Conservation (phyloP, 805 yeast genomes). For the Cyberlindnera euphorbiae region DNA sequence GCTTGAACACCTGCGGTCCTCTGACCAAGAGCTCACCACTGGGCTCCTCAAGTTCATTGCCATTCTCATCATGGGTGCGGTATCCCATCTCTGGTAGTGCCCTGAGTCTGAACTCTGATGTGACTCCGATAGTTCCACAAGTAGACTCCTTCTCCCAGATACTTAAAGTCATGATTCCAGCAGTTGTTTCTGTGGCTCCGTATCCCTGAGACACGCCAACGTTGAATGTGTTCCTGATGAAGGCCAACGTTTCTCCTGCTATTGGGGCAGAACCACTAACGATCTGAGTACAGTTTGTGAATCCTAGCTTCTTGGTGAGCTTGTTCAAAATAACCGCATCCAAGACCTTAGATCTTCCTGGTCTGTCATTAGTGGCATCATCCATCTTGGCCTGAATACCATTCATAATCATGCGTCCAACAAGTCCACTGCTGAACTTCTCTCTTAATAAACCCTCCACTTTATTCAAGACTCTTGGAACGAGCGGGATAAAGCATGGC, state of each 20-base stretch:
- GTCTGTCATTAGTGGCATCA: no score
- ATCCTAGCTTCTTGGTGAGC: constrained; percentile 34
- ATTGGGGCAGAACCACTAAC: constrained; percentile 58
- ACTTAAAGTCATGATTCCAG: no score
- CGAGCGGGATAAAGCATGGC: no score
- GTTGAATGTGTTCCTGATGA: constrained; percentile 47
- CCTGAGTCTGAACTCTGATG: constrained; percentile 45
- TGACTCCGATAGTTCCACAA: constrained; percentile 46
- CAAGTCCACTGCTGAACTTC: no score
- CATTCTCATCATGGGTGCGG: no score
- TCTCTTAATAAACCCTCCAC: no score
- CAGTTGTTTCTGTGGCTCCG: constrained; percentile 56
- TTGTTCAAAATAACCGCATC: constrained; percentile 3
- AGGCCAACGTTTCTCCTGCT: constrained; percentile 46
- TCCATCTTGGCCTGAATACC: no score
- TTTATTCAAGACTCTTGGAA: no score
- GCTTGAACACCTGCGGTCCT: constrained; percentile 43
- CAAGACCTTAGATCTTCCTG: no score
- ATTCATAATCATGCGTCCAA: no score
- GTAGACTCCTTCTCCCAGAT: no score
- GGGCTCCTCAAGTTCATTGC: constrained; percentile 32
- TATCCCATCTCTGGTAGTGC: constrained; percentile 59
- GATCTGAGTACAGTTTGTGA: constrained; percentile 31
- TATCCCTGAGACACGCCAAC: constrained; percentile 48
- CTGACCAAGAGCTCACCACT: constrained; percentile 50